Evolutionary conservation across 495 filamentous ascomycete genomes (phyloP).

Genomic region (Neurospora sp.): DNA sequence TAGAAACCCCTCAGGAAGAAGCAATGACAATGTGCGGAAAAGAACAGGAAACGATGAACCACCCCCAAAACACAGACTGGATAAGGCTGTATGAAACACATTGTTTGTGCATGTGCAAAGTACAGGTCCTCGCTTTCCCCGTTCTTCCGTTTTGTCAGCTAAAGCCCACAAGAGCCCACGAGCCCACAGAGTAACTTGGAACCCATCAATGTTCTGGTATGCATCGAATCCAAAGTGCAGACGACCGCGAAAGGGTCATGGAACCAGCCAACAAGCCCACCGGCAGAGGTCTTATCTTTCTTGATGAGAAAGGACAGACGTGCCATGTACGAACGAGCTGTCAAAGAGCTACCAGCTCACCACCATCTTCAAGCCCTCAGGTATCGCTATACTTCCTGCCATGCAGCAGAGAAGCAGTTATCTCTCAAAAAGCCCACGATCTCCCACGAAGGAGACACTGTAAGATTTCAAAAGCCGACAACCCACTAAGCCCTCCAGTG

Average conservation of each 20-base stretch:
- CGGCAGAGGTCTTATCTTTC: constrained; percentile 6
- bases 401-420: constrained; percentile 19
- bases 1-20: background rate
- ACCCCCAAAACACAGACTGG: background rate
- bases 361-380: constrained; percentile 33
- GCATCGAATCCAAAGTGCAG: background rate
- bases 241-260: constrained; percentile 3
- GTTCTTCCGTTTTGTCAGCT: constrained; percentile 2
- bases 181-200: constrained; percentile 26
- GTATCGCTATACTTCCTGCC: constrained; percentile 32
- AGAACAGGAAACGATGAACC: background rate
- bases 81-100: background rate
- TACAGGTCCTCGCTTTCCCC: background rate
- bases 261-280: constrained; percentile 7
- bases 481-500: constrained; percentile 39
- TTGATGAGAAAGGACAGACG: constrained; percentile 1
- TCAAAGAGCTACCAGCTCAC: constrained; percentile 41
- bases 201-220: constrained; percentile 16
- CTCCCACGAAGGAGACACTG: constrained; percentile 18
- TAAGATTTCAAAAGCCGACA: constrained; percentile 39
- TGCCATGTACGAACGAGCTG: constrained; percentile 23
- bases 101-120: background rate
- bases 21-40: background rate
- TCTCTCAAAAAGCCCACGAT: constrained; percentile 40
- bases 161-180: constrained; percentile 36